phyloP scores from a whole-genome alignment of 495 filamentous ascomycete species.

The Evansstolkia leycettana region DNA sequence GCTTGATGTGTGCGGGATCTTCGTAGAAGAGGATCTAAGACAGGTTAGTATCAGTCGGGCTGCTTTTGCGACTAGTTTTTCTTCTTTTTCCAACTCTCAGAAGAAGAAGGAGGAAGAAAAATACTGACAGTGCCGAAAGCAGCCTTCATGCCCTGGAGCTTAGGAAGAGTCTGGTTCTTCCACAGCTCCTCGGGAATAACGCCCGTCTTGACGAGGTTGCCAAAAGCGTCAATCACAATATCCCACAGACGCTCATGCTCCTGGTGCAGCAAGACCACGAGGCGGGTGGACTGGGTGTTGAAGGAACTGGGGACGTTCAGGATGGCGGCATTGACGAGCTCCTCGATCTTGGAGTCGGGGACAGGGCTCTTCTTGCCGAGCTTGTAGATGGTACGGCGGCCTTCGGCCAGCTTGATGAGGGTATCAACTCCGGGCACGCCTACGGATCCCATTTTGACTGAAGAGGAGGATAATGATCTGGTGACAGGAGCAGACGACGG shows the following conservation, averaged over 20 bases:
- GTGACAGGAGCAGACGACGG: slow-evolving; percentile 35
- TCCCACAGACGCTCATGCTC: slow-evolving; percentile 43
- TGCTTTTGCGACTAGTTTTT: neutral
- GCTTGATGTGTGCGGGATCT: slow-evolving; percentile 30
- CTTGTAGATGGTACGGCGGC: slow-evolving; percentile 37
- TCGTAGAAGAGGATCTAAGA: slow-evolving; percentile 41
- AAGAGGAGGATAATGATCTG: slow-evolving; percentile 14
- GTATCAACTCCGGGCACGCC: slow-evolving; percentile 16
- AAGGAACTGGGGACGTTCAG: slow-evolving; percentile 38
- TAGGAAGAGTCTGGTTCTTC: slow-evolving; percentile 32
- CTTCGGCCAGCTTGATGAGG: slow-evolving; percentile 27
- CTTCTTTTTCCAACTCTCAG: neutral
- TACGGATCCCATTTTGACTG: slow-evolving; percentile 21
- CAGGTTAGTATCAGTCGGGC: neutral
- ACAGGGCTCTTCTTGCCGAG: slow-evolving; percentile 33
- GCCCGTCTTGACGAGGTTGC: slow-evolving; percentile 21
- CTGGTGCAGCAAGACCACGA: slow-evolving; percentile 32
- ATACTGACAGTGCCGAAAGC: slow-evolving; percentile 36
- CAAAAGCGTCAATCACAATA: slow-evolving; percentile 26
- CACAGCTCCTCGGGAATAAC: slow-evolving; percentile 26
- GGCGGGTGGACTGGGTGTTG: slow-evolving; percentile 42
- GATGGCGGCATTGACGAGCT: slow-evolving; percentile 36
- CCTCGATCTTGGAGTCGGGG: slow-evolving; percentile 35
- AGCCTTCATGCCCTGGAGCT: slow-evolving; percentile 29
- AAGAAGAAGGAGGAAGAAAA: too few species aligned